Evolutionary conservation across 345 rosid genomes (phyloP).

Genomic region (Boechera divaricarpa): DNA sequence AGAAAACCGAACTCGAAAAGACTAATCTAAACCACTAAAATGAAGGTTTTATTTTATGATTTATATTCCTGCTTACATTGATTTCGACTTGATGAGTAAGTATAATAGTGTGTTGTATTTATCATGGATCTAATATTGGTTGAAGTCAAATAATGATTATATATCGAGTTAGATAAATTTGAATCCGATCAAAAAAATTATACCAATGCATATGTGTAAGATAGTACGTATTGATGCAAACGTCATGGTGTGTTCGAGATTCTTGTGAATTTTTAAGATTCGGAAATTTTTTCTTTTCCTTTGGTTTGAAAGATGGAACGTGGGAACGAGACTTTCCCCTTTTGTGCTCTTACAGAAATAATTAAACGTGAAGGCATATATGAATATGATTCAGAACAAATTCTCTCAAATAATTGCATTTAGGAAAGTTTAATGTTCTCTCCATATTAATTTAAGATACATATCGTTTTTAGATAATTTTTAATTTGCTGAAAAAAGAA

Average conservation of each 20-base stretch:
- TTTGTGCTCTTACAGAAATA: neutral
- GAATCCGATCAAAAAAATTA: neutral
- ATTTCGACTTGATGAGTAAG: too few species aligned
- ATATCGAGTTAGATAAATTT: neutral
- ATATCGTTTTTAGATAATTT: neutral
- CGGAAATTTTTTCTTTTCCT: too few species aligned
- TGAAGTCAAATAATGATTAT: neutral
- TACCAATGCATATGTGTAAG: neutral
- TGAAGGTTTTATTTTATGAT: too few species aligned
- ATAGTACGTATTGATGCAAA: too few species aligned
- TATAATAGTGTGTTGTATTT: neutral
- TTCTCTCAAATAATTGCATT: neutral
- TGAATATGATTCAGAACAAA: neutral
- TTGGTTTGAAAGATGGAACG: neutral
- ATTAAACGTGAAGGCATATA: neutral
- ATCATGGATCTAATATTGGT: neutral
- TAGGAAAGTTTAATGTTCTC: neutral
- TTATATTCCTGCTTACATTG: too few species aligned
- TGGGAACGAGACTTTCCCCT: slow-evolving; percentile 18
- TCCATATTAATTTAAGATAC: neutral
- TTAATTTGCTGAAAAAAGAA: too few species aligned
- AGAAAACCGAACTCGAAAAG: too few species aligned
- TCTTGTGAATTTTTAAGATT: neutral
- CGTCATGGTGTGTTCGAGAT: too few species aligned
- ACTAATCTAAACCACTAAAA: too few species aligned